These are phyloP conservation scores for Balakata baccata DNA, from an alignment of 345 rosid genomes.

Conservation along the genomic window DNA sequence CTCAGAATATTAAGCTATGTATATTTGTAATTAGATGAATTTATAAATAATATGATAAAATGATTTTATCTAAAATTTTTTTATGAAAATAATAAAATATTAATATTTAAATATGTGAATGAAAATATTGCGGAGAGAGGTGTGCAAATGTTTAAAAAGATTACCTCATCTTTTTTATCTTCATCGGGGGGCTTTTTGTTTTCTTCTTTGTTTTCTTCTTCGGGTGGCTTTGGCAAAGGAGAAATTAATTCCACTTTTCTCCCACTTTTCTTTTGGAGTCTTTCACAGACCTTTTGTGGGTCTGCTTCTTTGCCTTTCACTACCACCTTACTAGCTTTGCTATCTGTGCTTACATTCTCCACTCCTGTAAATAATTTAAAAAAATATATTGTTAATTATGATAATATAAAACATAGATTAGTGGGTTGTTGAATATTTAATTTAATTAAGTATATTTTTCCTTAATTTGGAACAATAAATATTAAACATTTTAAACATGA, in stretches of 20 bases:
- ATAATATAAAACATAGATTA: neutral
- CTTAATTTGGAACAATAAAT: neutral
- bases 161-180: constrained; percentile 61
- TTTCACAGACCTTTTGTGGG: constrained; percentile 55
- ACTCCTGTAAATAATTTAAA: constrained; percentile 57
- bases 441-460: neutral
- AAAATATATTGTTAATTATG: too few species aligned
- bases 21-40: too few species aligned
- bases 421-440: too few species aligned
- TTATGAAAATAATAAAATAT: neutral
- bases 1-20: too few species aligned
- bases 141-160: neutral
- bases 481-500: neutral
- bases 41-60: too few species aligned
- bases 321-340: constrained; percentile 61
- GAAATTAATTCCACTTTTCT: constrained; percentile 65
- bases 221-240: constrained; percentile 55
- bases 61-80: too few species aligned
- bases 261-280: constrained; percentile 64
- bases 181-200: constrained; percentile 34
- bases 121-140: neutral
- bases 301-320: constrained; percentile 71
- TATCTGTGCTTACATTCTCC: constrained; percentile 54
- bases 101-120: too few species aligned
- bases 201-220: constrained; percentile 30